A percentile compares a stretch with the other conserved stretches of the same genome.
phyloP scores from a whole-genome alignment of 495 filamentous ascomycete species.

The Friedmanniomyces simplex region DNA sequence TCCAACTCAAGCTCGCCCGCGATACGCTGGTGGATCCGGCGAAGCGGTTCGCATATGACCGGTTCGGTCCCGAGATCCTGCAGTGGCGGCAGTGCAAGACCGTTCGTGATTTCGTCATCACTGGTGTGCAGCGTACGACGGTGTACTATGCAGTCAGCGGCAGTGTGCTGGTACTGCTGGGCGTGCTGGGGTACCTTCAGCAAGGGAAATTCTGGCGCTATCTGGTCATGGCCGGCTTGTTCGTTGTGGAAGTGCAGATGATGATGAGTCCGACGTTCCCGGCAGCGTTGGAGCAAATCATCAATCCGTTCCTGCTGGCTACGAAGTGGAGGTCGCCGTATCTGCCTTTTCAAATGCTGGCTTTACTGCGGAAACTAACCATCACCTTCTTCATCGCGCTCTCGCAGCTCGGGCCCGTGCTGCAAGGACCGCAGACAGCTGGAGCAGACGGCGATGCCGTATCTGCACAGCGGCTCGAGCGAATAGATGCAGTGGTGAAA shows the following conservation, averaged over 20 bases:
- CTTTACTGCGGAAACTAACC: conserved; percentile 62
- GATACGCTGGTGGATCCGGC: conserved; percentile 73
- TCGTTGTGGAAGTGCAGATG: conserved; percentile 62
- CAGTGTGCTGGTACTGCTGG: conserved; percentile 53
- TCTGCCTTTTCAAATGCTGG: conserved; percentile 78
- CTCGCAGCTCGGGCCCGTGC: conserved; percentile 64
- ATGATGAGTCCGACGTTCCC: conserved; percentile 57
- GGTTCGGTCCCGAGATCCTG: conserved; percentile 65
- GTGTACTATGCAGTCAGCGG: conserved; percentile 59
- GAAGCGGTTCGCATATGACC: conserved; percentile 83
- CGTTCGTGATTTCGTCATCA: conserved; percentile 59
- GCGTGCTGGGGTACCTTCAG: conserved; percentile 68
- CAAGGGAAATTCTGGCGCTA: conserved; percentile 90
- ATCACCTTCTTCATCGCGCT: conserved; percentile 85
- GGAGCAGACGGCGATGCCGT: conserved; percentile 25
- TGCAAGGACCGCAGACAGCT: conserved; percentile 29
- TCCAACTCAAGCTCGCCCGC: conserved; percentile 69
- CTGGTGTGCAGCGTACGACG: conserved; percentile 47
- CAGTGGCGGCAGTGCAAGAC: conserved; percentile 59
- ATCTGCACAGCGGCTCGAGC: conserved; percentile 41
- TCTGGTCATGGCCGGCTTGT: conserved; percentile 55
- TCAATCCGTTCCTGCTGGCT: conserved; percentile 52
- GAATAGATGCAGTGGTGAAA: conserved; percentile 44
- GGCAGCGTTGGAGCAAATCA: conserved; percentile 42
- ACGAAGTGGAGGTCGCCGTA: conserved; percentile 50